These are phyloP conservation scores for Ogataea philodendri DNA, from an alignment of 805 yeast genomes.

Conservation along the genomic window DNA sequence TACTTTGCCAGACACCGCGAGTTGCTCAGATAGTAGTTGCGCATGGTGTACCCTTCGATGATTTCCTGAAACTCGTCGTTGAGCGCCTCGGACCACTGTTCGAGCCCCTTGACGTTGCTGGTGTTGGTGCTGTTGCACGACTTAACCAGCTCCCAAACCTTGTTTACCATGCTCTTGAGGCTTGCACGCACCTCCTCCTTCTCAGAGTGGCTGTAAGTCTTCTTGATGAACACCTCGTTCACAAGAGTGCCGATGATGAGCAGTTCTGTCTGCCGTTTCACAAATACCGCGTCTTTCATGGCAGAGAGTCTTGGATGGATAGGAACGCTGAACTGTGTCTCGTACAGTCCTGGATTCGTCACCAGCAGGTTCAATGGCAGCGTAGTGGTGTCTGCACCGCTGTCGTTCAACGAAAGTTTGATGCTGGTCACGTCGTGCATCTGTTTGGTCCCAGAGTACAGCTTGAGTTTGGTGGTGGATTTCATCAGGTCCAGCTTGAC, in stretches of 20 bases:
- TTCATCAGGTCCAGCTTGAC: constrained; percentile 17
- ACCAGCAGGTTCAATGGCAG: constrained; percentile 24
- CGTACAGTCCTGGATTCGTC: constrained; percentile 18
- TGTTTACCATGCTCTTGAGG: constrained; percentile 18
- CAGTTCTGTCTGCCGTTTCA: constrained; percentile 38
- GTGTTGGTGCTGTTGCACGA: constrained; percentile 25
- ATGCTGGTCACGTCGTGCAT: constrained; percentile 11
- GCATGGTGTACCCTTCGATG: constrained; percentile 30
- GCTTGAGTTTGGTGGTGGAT: constrained; percentile 7
- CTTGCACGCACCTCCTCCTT: constrained; percentile 23
- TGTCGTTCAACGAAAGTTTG: constrained; percentile 8
- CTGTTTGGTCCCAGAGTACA: constrained; percentile 5
- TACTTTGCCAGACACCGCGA: constrained; percentile 19
- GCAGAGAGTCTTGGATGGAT: constrained; percentile 33
- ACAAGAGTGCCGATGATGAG: constrained; percentile 27
- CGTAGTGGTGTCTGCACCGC: constrained; percentile 10
- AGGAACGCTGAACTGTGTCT: constrained; percentile 21
- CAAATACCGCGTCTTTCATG: constrained; percentile 35
- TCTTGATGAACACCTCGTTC: constrained; percentile 16
- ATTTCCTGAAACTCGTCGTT: constrained; percentile 20
- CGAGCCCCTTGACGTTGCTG: constrained; percentile 21
- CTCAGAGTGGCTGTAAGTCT: constrained; percentile 9
- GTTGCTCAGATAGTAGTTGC: constrained; percentile 30
- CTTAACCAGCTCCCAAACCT: constrained; percentile 28
- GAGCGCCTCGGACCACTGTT: constrained; percentile 24